These are phyloP conservation scores for Gossypium ekmanianum DNA, from an alignment of 345 rosid species.

Conservation along the genomic window DNA sequence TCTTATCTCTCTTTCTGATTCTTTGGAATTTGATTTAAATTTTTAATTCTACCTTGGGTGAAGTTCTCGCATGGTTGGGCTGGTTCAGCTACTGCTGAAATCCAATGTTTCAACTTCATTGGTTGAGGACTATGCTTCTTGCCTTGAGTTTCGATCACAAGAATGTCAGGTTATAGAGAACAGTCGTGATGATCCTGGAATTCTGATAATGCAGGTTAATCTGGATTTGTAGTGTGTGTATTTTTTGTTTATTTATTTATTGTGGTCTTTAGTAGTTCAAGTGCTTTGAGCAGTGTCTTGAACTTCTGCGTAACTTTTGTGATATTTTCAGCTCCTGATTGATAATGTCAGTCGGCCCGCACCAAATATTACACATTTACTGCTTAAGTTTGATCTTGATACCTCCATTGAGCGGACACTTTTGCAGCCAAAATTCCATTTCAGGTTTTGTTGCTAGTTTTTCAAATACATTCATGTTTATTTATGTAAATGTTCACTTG, in stretches of 20 bases:
- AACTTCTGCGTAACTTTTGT: constrained; percentile 6
- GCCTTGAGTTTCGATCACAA: constrained; percentile 78
- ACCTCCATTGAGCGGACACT: constrained; percentile 67
- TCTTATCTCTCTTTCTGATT: constrained; percentile 13
- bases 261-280: neutral
- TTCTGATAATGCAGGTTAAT: constrained; percentile 85
- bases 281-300: constrained; percentile 3
- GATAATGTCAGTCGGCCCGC: constrained; percentile 82
- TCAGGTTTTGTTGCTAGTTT: constrained; percentile 52
- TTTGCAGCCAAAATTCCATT: constrained; percentile 90
- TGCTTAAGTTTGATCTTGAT: constrained; percentile 87
- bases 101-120: constrained; percentile 62
- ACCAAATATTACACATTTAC: constrained; percentile 86
- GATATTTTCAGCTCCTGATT: constrained; percentile 68
- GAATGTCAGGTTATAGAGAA: constrained; percentile 70
- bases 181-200: constrained; percentile 71
- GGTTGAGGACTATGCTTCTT: constrained; percentile 87
- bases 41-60: constrained; percentile 18
- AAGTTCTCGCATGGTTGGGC: constrained; percentile 91
- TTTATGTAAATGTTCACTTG: constrained; percentile 11
- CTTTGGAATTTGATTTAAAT: constrained; percentile 10
- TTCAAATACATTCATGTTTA: neutral
- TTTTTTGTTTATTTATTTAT: neutral
- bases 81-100: constrained; percentile 76
- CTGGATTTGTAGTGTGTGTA: neutral